These are phyloP conservation scores for Ganoderma sinense DNA, from an alignment of 1,284 basidiomycete species.

Conservation along the genomic window DNA sequence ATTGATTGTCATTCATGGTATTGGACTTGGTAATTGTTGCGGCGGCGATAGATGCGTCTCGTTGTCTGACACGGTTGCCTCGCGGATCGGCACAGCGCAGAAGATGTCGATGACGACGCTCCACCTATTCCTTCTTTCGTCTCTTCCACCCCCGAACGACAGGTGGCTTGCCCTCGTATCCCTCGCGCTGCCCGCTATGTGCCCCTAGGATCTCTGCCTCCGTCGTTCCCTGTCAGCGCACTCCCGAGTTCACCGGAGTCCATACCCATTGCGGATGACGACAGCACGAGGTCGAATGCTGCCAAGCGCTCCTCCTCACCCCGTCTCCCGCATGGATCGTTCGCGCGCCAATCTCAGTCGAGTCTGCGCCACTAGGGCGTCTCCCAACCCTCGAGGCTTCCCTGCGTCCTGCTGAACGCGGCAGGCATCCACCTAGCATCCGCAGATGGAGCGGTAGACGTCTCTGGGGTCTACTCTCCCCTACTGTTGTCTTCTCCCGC, in stretches of 20 bases:
- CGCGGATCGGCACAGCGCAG: neutral
- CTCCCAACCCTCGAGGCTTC: conserved; percentile 19
- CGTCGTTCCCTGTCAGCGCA: neutral
- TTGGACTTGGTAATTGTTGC: no score
- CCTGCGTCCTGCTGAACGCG: conserved; percentile 6
- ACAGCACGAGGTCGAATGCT: conserved; percentile 26
- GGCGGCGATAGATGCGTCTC: no score
- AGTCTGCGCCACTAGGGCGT: conserved; percentile 25
- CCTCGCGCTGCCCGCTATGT: neutral
- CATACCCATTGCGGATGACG: conserved; percentile 27
- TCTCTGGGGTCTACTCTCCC: conserved; percentile 23
- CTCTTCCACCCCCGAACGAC: conserved; percentile 12
- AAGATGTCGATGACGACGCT: neutral
- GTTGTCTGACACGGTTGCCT: neutral
- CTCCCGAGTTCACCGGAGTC: conserved; percentile 19
- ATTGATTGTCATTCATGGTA: no score
- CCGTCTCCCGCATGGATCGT: conserved; percentile 28
- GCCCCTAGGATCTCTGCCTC: neutral
- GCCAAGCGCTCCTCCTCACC: conserved; percentile 25
- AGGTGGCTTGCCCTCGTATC: neutral
- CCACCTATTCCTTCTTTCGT: conserved; percentile 16
- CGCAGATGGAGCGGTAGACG: conserved; percentile 22
- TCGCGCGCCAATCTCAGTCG: conserved; percentile 21
- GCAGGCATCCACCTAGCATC: conserved; percentile 23
- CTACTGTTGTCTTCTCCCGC: conserved; percentile 27